Evolutionary conservation across 2,329 filamentous ascomycete species (phyloP).

Genomic region (Beauveria sp.): DNA sequence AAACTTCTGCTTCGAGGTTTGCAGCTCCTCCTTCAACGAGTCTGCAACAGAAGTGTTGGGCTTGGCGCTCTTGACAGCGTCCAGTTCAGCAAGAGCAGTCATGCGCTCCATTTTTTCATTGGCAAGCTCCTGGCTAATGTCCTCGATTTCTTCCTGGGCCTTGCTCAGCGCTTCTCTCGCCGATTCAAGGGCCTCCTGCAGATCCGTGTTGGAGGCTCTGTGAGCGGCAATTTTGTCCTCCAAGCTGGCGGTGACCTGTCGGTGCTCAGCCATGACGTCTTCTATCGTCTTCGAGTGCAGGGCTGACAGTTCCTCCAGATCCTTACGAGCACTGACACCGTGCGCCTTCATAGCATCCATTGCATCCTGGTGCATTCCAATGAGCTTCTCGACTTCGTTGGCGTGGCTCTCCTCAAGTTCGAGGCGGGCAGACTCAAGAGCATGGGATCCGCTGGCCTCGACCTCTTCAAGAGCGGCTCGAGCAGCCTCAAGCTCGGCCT

Average conservation of each 20-base stretch:
- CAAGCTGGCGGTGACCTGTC: slow-evolving; percentile 23
- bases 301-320: slow-evolving; percentile 35
- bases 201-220: slow-evolving; percentile 26
- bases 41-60: slow-evolving; percentile 49
- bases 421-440: slow-evolving; percentile 36
- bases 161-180: slow-evolving; percentile 37
- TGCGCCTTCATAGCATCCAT: slow-evolving; percentile 34
- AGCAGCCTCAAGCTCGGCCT: slow-evolving; percentile 26
- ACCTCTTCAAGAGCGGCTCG: slow-evolving; percentile 40
- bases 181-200: slow-evolving; percentile 28
- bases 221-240: slow-evolving; percentile 30
- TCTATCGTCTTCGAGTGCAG: slow-evolving; percentile 30
- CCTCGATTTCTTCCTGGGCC: slow-evolving; percentile 39
- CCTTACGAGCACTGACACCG: slow-evolving; percentile 28
- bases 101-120: slow-evolving; percentile 54
- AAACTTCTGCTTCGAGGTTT: slow-evolving; percentile 38
- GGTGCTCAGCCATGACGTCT: slow-evolving; percentile 32
- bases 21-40: slow-evolving; percentile 42
- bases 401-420: slow-evolving; percentile 39
- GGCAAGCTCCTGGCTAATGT: slow-evolving; percentile 46
- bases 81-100: slow-evolving; percentile 51
- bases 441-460: slow-evolving; percentile 34
- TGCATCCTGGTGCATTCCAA: slow-evolving; percentile 33
- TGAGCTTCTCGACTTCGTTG: slow-evolving; percentile 39
- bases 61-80: slow-evolving; percentile 48